Percentiles rank a stretch among this genome's conserved stretches.
These are phyloP conservation scores for Spiraea crenata DNA, from an alignment of 331 rosid species.

Conservation along the genomic window DNA sequence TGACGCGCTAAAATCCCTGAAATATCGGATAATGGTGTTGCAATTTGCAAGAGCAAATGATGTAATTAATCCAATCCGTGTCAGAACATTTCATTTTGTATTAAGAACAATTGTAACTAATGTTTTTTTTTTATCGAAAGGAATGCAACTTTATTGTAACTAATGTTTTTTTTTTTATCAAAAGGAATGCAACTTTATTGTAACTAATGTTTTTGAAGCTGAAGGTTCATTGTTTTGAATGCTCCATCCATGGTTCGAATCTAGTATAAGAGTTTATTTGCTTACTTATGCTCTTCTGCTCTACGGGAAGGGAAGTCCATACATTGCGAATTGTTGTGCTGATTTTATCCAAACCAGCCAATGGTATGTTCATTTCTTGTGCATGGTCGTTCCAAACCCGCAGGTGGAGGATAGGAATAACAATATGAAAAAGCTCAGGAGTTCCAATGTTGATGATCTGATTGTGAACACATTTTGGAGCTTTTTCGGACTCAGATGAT, in stretches of 20 bases:
- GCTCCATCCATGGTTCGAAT: constrained; percentile 85
- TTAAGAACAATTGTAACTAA: too few species aligned
- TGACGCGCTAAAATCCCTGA: too few species aligned
- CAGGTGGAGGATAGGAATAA: constrained; percentile 50
- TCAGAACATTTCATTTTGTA: too few species aligned
- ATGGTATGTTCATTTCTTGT: constrained; percentile 22
- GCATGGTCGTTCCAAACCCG: constrained; percentile 8
- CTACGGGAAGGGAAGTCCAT: constrained; percentile 88
- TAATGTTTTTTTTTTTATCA: too few species aligned
- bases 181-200: too few species aligned
- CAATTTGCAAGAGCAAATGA: too few species aligned
- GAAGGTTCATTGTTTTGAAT: constrained; percentile 46
- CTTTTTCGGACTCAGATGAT: constrained; percentile 79
- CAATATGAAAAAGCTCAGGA: constrained; percentile 61
- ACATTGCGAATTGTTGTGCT: constrained; percentile 58
- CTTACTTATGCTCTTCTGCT: constrained; percentile 73
- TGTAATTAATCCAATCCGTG: too few species aligned
- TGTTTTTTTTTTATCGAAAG: too few species aligned
- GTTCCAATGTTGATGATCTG: constrained; percentile 67
- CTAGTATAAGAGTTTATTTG: constrained; percentile 60
- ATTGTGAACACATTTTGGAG: constrained; percentile 71
- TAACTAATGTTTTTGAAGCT: too few species aligned
- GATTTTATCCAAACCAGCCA: constrained; percentile 36
- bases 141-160: too few species aligned
- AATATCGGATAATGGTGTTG: too few species aligned